phyloP scores from a whole-genome alignment of 1,284 basidiomycete species.

The Ustilago nuda region DNA sequence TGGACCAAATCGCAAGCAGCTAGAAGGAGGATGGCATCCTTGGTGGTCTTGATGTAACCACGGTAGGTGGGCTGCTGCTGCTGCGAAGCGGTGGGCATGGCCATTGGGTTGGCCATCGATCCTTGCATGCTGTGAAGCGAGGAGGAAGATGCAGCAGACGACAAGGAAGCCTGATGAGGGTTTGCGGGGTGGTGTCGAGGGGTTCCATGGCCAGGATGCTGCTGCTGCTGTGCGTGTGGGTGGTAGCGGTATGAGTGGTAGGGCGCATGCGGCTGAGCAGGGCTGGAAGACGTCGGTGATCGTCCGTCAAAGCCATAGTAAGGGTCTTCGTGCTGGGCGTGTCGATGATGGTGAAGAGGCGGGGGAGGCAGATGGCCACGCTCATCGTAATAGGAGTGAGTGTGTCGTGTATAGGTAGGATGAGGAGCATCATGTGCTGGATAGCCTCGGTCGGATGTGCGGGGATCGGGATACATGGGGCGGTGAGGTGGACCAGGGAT shows the following conservation, averaged over 20 bases:
- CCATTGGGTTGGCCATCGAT: conserved; percentile 20
- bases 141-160: conserved; percentile 24
- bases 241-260: conserved; percentile 26
- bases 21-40: conserved; percentile 66
- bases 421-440: conserved; percentile 28
- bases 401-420: conserved; percentile 37
- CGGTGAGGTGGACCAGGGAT: conserved; percentile 37
- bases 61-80: conserved; percentile 62
- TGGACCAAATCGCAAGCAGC: conserved; percentile 64
- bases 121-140: conserved; percentile 34
- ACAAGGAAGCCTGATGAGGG: conserved; percentile 35
- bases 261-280: conserved; percentile 19
- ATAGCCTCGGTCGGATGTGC: conserved; percentile 28
- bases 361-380: conserved; percentile 39
- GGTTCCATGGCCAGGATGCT: conserved; percentile 23
- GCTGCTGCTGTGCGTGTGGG: conserved; percentile 17
- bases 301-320: conserved; percentile 31
- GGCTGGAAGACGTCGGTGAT: conserved; percentile 18
- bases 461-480: conserved; percentile 41
- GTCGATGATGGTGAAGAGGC: conserved; percentile 44
- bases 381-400: conserved; percentile 53
- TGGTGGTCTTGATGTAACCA: conserved; percentile 66
- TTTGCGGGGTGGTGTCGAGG: conserved; percentile 22
- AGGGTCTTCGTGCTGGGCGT: conserved; percentile 23
- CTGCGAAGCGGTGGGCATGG: conserved; percentile 36